phyloP scores from a whole-genome alignment of 805 yeast species.

The Sungouiozyma intestinalis region DNA sequence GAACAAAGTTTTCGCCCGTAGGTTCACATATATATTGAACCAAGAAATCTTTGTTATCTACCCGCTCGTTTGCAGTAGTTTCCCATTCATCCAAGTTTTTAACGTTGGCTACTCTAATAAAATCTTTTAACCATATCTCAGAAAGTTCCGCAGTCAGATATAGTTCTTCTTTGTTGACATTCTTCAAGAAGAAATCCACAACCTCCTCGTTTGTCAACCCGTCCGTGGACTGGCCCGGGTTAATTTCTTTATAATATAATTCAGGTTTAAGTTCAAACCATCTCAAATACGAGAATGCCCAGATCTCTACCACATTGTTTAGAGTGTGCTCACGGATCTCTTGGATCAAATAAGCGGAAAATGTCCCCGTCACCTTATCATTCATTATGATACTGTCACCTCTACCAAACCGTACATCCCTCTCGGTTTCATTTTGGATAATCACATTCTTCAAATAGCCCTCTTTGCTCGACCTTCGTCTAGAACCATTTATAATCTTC shows the following conservation, averaged over 20 bases:
- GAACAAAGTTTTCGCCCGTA: slow-evolving; percentile 17
- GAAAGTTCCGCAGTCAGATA: slow-evolving; percentile 44
- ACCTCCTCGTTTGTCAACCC: slow-evolving; percentile 8
- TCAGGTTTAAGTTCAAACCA: slow-evolving; percentile 31
- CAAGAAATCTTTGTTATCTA: slow-evolving; percentile 19
- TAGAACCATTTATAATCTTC: slow-evolving; percentile 9
- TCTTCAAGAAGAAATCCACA: slow-evolving; percentile 14
- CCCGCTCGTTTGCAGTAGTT: slow-evolving; percentile 25
- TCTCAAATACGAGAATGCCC: slow-evolving; percentile 39
- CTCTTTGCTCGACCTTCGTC: slow-evolving; percentile 19
- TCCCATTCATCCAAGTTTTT: slow-evolving; percentile 30
- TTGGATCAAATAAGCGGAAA: slow-evolving; percentile 37
- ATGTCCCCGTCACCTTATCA: slow-evolving; percentile 27
- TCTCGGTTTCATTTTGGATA: slow-evolving; percentile 37
- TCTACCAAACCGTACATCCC: slow-evolving; percentile 33
- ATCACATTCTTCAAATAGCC: slow-evolving; percentile 11
- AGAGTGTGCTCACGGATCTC: slow-evolving; percentile 43
- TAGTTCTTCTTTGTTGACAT: slow-evolving; percentile 34
- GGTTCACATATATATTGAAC: slow-evolving; percentile 30
- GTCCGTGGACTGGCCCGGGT: slow-evolving; percentile 14
- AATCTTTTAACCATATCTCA: slow-evolving; percentile 34
- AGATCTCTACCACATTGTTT: slow-evolving; percentile 37
- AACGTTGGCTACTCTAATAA: slow-evolving; percentile 37
- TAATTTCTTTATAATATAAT: slow-evolving; percentile 21
- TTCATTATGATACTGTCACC: slow-evolving; percentile 45